Percentiles rank a stretch among this genome's conserved stretches.
These are phyloP conservation scores for Arachis stenosperma DNA, from an alignment of 306 rosid genomes.

Conservation along the genomic window DNA sequence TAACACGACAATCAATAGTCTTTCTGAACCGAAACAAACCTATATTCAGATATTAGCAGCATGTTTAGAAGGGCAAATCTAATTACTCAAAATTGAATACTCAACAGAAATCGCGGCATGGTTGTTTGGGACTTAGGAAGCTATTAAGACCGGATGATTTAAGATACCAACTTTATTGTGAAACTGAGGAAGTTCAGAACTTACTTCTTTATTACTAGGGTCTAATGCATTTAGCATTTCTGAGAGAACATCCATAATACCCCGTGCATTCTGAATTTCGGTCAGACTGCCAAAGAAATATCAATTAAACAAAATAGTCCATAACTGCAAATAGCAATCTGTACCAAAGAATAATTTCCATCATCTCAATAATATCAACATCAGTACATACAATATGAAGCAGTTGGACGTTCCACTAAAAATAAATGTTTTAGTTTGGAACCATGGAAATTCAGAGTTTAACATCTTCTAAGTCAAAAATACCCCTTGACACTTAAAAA, in stretches of 20 bases:
- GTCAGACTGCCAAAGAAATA: constrained; percentile 62
- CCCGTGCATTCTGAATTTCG: constrained; percentile 97
- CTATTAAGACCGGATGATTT: constrained; percentile 22
- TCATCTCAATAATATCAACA: background rate
- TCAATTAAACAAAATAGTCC: constrained; percentile 30
- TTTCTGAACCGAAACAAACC: constrained; percentile 10
- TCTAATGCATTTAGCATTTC: constrained; percentile 95
- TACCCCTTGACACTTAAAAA: constrained; percentile 13
- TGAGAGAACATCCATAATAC: constrained; percentile 93
- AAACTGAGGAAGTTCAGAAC: constrained; percentile 2
- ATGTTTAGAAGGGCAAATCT: constrained; percentile 17
- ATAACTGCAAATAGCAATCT: constrained; percentile 12
- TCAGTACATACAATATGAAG: background rate
- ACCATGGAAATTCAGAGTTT: constrained; percentile 27
- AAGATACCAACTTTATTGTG: constrained; percentile 2
- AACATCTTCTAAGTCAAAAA: background rate
- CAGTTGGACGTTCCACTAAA: background rate
- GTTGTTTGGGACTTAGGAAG: constrained; percentile 9
- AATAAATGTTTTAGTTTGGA: background rate
- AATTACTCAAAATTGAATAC: constrained; percentile 13
- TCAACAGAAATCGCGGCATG: constrained; percentile 20
- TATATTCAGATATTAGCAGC: constrained; percentile 21
- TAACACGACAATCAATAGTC: constrained; percentile 22
- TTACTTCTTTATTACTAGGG: constrained; percentile 85
- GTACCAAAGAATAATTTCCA: constrained; percentile 17